These are phyloP conservation scores for Teratosphaeria pseudoeucalypti DNA, from an alignment of 2,329 filamentous ascomycete genomes.

Conservation along the genomic window DNA sequence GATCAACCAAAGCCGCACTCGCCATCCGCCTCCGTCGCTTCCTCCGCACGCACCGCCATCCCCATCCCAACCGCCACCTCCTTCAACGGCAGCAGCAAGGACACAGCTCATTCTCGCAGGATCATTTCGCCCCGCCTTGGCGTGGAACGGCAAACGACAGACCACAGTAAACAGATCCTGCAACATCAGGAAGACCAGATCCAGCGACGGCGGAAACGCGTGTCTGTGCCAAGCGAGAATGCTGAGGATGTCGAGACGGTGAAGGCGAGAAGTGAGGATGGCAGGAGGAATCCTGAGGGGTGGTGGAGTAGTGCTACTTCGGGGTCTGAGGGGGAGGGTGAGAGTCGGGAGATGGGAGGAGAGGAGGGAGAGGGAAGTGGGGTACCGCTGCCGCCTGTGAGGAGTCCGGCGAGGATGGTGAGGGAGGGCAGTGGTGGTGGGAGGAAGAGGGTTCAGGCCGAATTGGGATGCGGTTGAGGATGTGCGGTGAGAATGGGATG, in stretches of 20 bases:
- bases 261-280: background rate
- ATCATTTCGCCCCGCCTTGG: background rate
- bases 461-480: background rate
- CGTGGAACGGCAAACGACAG: background rate
- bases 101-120: background rate
- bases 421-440: background rate
- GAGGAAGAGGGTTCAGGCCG: background rate
- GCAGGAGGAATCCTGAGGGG: slow-evolving; percentile 6
- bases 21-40: background rate
- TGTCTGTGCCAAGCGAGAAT: background rate
- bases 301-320: slow-evolving; percentile 6
- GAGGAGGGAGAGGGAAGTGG: background rate
- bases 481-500: background rate
- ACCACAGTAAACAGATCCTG: background rate
- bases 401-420: background rate
- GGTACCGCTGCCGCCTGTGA: background rate
- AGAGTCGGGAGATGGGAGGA: background rate
- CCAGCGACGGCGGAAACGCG: background rate
- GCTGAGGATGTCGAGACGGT: background rate
- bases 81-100: background rate
- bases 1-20: background rate
- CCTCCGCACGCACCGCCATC: background rate
- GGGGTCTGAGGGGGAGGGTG: background rate
- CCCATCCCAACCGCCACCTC: background rate
- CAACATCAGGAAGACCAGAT: background rate